Evolutionary conservation across 169 alveolate species (phyloP).

Genomic region (Cryptosporidium parvum): DNA sequence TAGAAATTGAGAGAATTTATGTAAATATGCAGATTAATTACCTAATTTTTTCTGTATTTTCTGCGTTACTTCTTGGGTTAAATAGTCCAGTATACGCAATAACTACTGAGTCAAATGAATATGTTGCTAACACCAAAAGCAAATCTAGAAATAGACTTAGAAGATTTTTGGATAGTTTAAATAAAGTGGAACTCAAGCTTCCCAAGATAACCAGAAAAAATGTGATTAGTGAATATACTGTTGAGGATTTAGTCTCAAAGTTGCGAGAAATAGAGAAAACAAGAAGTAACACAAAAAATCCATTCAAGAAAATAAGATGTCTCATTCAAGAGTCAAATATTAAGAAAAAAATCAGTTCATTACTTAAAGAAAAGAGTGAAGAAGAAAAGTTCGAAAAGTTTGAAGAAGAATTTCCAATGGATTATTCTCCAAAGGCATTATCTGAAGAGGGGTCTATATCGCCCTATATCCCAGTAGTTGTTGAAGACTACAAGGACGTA

Average conservation of each 20-base stretch:
- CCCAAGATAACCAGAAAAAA: not conserved
- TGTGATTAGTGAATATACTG: not conserved
- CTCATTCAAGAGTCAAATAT: not conserved
- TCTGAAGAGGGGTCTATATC: slow-evolving; percentile 28
- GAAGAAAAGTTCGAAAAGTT: slow-evolving; percentile 22
- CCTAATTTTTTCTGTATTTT: slow-evolving; percentile 11
- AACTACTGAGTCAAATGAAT: not conserved
- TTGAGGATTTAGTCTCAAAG: not conserved
- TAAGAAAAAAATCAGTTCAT: not conserved
- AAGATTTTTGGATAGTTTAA: not conserved
- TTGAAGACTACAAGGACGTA: not conserved
- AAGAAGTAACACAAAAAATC: slow-evolving; percentile 46
- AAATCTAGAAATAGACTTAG: not conserved
- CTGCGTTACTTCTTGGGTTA: slow-evolving; percentile 5
- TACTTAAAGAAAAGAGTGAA: not conserved
- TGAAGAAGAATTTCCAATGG: slow-evolving; percentile 63
- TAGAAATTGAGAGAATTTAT: not conserved
- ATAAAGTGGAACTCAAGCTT: not conserved
- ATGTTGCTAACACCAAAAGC: too few species aligned
- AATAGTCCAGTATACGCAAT: not conserved
- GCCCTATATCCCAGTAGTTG: slow-evolving; percentile 1
- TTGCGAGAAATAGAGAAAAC: slow-evolving; percentile 2
- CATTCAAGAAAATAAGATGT: slow-evolving; percentile 30
- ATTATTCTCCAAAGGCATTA: slow-evolving; percentile 36
- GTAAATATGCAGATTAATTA: not conserved